Evolutionary conservation across 1,139 yeast genomes (phyloP).

Genomic region (Pichia sp.): DNA sequence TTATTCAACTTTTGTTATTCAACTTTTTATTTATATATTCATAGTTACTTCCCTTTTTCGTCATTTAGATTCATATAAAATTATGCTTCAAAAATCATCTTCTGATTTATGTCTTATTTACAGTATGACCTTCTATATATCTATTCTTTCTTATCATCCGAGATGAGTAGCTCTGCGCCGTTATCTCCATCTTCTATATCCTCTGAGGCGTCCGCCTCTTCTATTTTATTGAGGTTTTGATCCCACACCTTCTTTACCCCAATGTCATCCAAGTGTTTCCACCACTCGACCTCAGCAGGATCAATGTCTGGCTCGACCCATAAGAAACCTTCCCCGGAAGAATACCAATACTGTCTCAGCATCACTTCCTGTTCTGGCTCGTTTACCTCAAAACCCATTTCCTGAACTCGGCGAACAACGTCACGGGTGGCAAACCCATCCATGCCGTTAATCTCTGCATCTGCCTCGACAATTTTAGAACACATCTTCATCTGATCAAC

Average conservation of each 20-base stretch:
- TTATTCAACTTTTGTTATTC: neutral
- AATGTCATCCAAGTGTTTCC: constrained; percentile 30
- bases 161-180: constrained; percentile 27
- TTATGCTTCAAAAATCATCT: neutral
- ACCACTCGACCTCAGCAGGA: constrained; percentile 66
- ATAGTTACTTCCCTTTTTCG: neutral
- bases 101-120: neutral
- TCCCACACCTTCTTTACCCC: constrained; percentile 32
- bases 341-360: constrained; percentile 73
- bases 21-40: neutral
- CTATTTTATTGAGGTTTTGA: constrained; percentile 40
- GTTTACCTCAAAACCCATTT: constrained; percentile 33
- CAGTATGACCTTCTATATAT: neutral
- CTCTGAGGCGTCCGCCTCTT: constrained; percentile 38
- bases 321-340: constrained; percentile 70
- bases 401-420: constrained; percentile 32
- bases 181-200: constrained; percentile 30
- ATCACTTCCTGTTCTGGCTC: constrained; percentile 50
- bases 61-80: neutral
- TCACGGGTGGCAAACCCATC: constrained; percentile 38
- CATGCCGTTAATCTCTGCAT: constrained; percentile 48
- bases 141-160: constrained; percentile 12
- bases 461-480: constrained; percentile 62
- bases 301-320: constrained; percentile 83
- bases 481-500: constrained; percentile 69